Percentiles rank a stretch among this genome's conserved stretches.
phyloP scores from a whole-genome alignment of 148 eudicot genomes.

The Limonium bicolor region DNA sequence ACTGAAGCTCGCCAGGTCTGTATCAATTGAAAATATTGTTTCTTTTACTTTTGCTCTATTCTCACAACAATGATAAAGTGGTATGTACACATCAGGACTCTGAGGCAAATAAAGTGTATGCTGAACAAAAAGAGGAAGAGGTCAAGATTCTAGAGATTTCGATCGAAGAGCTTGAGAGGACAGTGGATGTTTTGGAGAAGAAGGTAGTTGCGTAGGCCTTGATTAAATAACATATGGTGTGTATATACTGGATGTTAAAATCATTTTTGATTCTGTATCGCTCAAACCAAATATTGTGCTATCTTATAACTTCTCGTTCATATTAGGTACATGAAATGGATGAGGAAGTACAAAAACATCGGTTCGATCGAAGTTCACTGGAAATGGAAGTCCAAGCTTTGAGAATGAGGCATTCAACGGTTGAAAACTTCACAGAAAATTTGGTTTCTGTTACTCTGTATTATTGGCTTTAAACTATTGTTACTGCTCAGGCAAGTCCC shows the following conservation, averaged over 20 bases:
- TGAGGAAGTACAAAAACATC: conserved; percentile 40
- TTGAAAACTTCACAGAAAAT: conserved; percentile 33
- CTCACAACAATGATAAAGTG: too few relatives aligned
- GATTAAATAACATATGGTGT: neutral
- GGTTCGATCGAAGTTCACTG: conserved; percentile 26
- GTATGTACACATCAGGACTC: conserved; percentile 33
- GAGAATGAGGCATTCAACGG: conserved; percentile 27
- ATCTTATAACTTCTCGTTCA: neutral
- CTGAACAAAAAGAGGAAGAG: conserved; percentile 63
- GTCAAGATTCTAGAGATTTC: conserved; percentile 51
- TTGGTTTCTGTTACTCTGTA: conserved; percentile 12
- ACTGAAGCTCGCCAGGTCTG: conserved; percentile 54
- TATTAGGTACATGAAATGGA: conserved; percentile 54
- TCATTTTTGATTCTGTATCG: too few relatives aligned
- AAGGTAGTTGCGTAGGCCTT: conserved; percentile 25
- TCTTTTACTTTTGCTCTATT: too few relatives aligned
- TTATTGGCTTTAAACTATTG: conserved; percentile 1
- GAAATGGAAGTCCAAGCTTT: conserved; percentile 40
- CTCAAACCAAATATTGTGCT: too few relatives aligned
- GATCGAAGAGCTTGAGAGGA: conserved; percentile 53
- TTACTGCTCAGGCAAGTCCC: conserved; percentile 24
- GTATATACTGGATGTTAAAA: neutral
- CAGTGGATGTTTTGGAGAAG: conserved; percentile 47
- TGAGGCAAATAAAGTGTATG: conserved; percentile 43
- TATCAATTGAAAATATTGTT: neutral